Conservation (phyloP, 2,329 filamentous ascomycete species). For the Cordyceps cicadae region DNA sequence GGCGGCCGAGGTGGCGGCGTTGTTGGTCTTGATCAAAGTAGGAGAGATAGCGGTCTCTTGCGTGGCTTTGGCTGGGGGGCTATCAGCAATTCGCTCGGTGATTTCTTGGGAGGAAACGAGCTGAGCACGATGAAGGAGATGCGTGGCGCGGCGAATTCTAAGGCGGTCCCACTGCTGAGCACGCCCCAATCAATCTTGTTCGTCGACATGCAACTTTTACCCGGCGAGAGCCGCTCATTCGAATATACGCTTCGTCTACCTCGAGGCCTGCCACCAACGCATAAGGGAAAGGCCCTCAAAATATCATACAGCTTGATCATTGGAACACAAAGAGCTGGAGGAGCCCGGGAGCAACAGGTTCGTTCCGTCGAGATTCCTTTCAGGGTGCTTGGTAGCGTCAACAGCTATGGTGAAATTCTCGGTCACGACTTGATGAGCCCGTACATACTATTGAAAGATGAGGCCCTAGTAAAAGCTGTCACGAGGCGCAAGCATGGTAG, state of each 20-base stretch:
- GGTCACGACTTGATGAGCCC: conserved; percentile 93
- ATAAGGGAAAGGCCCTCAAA: conserved; percentile 89
- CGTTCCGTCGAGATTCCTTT: conserved; percentile 91
- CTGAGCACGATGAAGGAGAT: conserved; percentile 93
- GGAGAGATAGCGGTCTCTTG: conserved; percentile 70
- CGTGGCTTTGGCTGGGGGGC: conserved; percentile 81
- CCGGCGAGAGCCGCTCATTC: conserved; percentile 81
- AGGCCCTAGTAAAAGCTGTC: conserved; percentile 55
- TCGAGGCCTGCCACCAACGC: conserved; percentile 79
- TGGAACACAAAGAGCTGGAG: conserved; percentile 79
- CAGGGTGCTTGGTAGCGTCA: conserved; percentile 85
- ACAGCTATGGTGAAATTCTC: conserved; percentile 76
- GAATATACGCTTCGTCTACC: conserved; percentile 83
- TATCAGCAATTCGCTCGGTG: conserved; percentile 79
- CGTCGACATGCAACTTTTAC: conserved; percentile 78
- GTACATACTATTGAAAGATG: conserved; percentile 80
- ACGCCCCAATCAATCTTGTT: conserved; percentile 95
- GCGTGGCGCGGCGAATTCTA: conserved; percentile 77
- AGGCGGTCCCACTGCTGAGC: conserved; percentile 82
- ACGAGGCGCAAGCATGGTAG: conserved; percentile 20
- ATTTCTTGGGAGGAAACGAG: conserved; percentile 76
- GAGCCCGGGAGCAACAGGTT: conserved; percentile 70
- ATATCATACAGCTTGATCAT: conserved; percentile 86
- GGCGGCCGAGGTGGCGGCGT: conserved; percentile 82
- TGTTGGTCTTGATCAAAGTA: conserved; percentile 66